Percentiles rank a stretch among this genome's conserved stretches.
Conservation (phyloP, 345 rosid species). For the Erysimum cheiranthoides region DNA sequence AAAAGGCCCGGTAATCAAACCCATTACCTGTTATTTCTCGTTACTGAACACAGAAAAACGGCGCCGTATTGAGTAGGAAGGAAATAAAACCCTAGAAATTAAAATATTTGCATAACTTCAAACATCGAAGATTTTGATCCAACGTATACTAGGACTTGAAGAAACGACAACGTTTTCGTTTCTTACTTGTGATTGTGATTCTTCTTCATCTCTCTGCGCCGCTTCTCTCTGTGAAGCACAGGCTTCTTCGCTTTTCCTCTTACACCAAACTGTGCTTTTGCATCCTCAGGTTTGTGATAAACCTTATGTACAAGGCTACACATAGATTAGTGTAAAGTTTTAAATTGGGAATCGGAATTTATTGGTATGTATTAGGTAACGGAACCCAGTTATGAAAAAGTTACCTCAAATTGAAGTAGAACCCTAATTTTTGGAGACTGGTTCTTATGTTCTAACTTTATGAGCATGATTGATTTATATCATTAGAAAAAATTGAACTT, state of each 20-base stretch:
- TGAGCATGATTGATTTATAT: too few relatives aligned
- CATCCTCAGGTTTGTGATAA: slow-evolving; percentile 32
- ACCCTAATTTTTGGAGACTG: slow-evolving; percentile 12
- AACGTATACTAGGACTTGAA: background rate
- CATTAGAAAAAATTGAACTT: slow-evolving; percentile 4
- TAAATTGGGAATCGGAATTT: background rate
- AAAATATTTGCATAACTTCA: background rate
- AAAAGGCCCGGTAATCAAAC: background rate
- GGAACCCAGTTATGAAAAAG: background rate
- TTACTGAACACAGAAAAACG: background rate
- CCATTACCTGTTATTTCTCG: background rate
- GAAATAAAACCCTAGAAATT: slow-evolving; percentile 24
- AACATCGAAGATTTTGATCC: slow-evolving; percentile 9
- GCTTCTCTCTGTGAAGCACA: slow-evolving; percentile 1
- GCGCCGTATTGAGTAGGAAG: background rate
- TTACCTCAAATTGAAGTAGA: slow-evolving; percentile 10
- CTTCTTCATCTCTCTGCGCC: slow-evolving; percentile 7
- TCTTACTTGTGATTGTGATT: background rate
- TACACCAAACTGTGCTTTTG: slow-evolving; percentile 12
- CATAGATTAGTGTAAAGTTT: background rate
- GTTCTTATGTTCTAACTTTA: too few relatives aligned
- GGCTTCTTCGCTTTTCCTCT: slow-evolving; percentile 5
- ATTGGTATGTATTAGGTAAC: background rate
- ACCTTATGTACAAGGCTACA: background rate
- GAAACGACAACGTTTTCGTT: slow-evolving; percentile 13